phyloP scores from a whole-genome alignment of 495 filamentous ascomycete genomes.

The Hypoxylon intermedium region DNA sequence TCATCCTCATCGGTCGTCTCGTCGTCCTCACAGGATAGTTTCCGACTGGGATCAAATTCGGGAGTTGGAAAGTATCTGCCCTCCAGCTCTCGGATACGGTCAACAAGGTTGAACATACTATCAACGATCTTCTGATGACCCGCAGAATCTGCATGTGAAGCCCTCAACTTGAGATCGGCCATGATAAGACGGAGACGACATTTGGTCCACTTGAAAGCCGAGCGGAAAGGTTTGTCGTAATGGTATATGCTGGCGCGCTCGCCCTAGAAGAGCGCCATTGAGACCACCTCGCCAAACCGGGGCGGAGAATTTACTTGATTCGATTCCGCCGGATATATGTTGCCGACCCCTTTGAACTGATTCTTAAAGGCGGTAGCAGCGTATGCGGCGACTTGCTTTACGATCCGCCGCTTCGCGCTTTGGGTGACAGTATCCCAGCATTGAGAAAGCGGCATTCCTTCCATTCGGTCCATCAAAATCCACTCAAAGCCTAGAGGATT shows the following conservation, averaged over 20 bases:
- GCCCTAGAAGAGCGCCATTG: slow-evolving; percentile 46
- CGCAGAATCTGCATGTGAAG: slow-evolving; percentile 5
- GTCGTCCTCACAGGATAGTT: neutral
- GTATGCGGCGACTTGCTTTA: slow-evolving; percentile 49
- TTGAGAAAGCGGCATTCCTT: slow-evolving; percentile 50
- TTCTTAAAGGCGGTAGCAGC: slow-evolving; percentile 37
- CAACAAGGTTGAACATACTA: slow-evolving; percentile 24
- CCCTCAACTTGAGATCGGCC: slow-evolving; percentile 16
- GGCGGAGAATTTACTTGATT: neutral
- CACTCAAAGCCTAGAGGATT: slow-evolving; percentile 66
- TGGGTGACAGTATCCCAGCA: slow-evolving; percentile 51
- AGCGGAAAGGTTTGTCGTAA: slow-evolving; percentile 38
- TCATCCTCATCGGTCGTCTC: slow-evolving; percentile 15
- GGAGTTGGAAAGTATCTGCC: slow-evolving; percentile 17
- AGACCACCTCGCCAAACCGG: slow-evolving; percentile 42
- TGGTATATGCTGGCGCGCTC: slow-evolving; percentile 35
- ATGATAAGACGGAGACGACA: slow-evolving; percentile 30
- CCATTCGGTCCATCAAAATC: slow-evolving; percentile 61
- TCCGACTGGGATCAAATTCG: neutral
- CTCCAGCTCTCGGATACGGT: slow-evolving; percentile 26
- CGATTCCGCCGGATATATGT: slow-evolving; percentile 38
- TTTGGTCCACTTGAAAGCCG: slow-evolving; percentile 38
- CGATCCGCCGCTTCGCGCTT: slow-evolving; percentile 47
- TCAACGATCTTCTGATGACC: neutral
- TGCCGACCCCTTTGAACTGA: slow-evolving; percentile 51